phyloP scores from a whole-genome alignment of 257 asterid genomes.

The Solanum piurae region DNA sequence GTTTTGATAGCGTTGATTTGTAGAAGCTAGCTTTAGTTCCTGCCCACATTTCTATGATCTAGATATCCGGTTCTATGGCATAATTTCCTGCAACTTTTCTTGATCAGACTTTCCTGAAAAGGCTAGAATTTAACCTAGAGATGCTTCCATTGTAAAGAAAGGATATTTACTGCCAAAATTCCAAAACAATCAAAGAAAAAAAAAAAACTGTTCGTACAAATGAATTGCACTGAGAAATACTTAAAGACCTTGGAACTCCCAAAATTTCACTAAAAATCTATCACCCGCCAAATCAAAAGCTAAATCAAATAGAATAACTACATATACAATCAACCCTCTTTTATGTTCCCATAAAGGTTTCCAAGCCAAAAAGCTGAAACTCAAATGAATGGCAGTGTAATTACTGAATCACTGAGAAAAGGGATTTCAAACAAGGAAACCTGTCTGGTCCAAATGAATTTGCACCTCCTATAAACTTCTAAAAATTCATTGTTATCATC shows the following conservation, averaged over 20 bases:
- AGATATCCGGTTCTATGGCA: neutral
- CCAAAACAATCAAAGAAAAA: neutral
- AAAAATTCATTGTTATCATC: neutral
- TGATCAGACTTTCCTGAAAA: neutral
- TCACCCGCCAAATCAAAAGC: neutral
- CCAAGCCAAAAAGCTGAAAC: neutral
- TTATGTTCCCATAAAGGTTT: neutral
- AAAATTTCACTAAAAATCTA: neutral
- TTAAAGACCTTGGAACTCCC: neutral
- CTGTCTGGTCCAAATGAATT: neutral
- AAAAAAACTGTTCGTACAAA: neutral
- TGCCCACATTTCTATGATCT: neutral
- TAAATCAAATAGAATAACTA: neutral
- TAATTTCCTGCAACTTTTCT: neutral
- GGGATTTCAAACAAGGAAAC: neutral
- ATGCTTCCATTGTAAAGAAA: neutral
- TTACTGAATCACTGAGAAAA: neutral
- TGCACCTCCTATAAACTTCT: neutral
- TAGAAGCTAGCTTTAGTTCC: neutral
- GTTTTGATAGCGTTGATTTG: neutral
- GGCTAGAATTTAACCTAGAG: constrained; percentile 9
- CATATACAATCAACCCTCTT: neutral
- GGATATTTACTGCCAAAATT: neutral
- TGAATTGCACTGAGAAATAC: neutral
- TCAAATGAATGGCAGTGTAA: neutral